Conservation (phyloP, 2,329 filamentous ascomycete species). For the Myriosclerotinia duriaeana region DNA sequence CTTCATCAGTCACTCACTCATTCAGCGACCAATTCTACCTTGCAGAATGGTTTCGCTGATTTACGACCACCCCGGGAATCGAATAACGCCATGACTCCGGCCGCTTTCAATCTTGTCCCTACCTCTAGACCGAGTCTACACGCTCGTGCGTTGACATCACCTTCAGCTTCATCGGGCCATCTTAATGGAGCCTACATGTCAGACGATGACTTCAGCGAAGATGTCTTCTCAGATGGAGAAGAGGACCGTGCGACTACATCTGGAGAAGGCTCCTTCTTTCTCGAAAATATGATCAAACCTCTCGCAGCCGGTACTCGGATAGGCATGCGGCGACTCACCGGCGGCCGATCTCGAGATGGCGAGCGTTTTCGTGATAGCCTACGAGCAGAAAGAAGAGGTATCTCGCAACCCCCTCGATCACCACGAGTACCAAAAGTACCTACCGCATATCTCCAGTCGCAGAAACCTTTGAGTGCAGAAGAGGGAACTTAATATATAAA, state of each 20-base stretch:
- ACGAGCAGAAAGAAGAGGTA: constrained; percentile 36
- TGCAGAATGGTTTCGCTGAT: constrained; percentile 87
- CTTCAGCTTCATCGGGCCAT: constrained; percentile 59
- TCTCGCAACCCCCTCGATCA: constrained; percentile 37
- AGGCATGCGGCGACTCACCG: constrained; percentile 62
- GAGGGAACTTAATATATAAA: background rate
- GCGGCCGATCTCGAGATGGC: constrained; percentile 46
- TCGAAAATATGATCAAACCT: constrained; percentile 62
- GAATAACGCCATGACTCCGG: constrained; percentile 63
- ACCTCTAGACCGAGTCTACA: constrained; percentile 68
- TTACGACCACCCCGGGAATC: constrained; percentile 60
- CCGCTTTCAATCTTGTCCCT: constrained; percentile 52
- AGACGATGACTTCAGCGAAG: constrained; percentile 73
- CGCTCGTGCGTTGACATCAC: constrained; percentile 80
- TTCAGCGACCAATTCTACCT: constrained; percentile 70
- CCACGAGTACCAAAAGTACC: constrained; percentile 41
- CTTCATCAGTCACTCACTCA: constrained; percentile 74
- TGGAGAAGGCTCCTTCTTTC: constrained; percentile 49
- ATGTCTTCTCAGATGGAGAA: constrained; percentile 78
- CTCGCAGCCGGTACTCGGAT: constrained; percentile 56
- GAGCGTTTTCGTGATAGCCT: constrained; percentile 39
- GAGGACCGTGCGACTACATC: constrained; percentile 45
- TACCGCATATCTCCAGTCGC: constrained; percentile 35
- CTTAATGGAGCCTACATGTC: constrained; percentile 63
- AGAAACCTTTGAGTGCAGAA: constrained; percentile 28